Evolutionary conservation across 2,329 filamentous ascomycete species (phyloP).

Genomic region (Claviceps sp.): DNA sequence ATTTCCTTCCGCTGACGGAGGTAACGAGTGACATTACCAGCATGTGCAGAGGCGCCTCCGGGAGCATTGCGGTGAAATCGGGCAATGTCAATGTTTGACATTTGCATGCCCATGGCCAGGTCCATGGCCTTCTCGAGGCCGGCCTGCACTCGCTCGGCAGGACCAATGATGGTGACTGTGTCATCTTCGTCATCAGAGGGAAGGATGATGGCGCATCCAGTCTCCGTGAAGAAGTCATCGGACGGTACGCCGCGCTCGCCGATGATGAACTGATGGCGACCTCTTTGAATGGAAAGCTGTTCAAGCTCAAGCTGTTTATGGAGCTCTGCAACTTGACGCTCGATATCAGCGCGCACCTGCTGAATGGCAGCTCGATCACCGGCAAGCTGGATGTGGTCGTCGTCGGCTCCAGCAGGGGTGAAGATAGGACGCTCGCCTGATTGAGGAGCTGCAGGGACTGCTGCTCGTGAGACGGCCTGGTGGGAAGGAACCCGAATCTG

Average conservation of each 20-base stretch:
- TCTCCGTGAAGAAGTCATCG: conserved; percentile 79
- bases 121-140: conserved; percentile 79
- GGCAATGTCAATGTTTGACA: conserved; percentile 69
- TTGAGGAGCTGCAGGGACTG: conserved; percentile 48
- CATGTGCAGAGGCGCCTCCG: conserved; percentile 62
- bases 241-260: conserved; percentile 68
- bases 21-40: conserved; percentile 77
- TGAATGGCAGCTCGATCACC: conserved; percentile 78
- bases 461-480: conserved; percentile 58
- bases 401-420: conserved; percentile 47
- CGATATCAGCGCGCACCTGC: conserved; percentile 66
- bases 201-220: conserved; percentile 78
- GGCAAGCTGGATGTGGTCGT: conserved; percentile 70
- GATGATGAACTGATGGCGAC: conserved; percentile 89
- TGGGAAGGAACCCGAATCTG: conserved; percentile 75
- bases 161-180: conserved; percentile 73
- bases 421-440: conserved; percentile 58
- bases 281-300: conserved; percentile 69
- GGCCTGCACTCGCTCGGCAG: conserved; percentile 54
- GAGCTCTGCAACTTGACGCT: conserved; percentile 64
- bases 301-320: conserved; percentile 63
- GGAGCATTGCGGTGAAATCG: conserved; percentile 65
- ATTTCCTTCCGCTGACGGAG: conserved; percentile 71
- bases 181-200: conserved; percentile 69
- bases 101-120: conserved; percentile 75